These are phyloP conservation scores for Pestalotiopsis sp. DNA, from an alignment of 2,329 filamentous ascomycete genomes.

Conservation along the genomic window DNA sequence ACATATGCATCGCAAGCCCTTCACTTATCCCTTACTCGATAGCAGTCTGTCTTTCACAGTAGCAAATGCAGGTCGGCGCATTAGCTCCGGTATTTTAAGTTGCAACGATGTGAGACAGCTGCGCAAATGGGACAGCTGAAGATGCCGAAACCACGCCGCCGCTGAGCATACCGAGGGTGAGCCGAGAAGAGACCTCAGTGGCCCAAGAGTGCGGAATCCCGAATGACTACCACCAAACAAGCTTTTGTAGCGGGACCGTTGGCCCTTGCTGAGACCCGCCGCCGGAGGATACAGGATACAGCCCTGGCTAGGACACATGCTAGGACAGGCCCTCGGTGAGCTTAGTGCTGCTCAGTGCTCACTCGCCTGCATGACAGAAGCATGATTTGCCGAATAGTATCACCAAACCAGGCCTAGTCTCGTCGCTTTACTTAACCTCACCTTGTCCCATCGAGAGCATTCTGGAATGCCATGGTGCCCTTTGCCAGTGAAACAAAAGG, in stretches of 20 bases:
- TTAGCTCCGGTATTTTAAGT: too few relatives aligned
- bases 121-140: neutral
- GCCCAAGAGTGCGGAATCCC: neutral
- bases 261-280: neutral
- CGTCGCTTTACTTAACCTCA: neutral
- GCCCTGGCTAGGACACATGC: neutral
- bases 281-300: neutral
- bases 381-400: neutral
- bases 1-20: too few relatives aligned
- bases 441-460: neutral
- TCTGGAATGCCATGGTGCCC: neutral
- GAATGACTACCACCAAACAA: neutral
- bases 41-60: too few relatives aligned
- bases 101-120: too few relatives aligned
- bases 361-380: neutral
- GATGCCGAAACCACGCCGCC: neutral
- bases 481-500: neutral
- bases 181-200: neutral
- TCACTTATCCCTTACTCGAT: too few relatives aligned
- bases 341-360: neutral
- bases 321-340: neutral
- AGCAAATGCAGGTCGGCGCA: too few relatives aligned
- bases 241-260: neutral
- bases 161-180: neutral
- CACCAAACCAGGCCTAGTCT: neutral